A percentile compares a stretch with the other conserved stretches of the same genome.
Conservation (phyloP, 2,329 filamentous ascomycete species). For the Cryphonectria japonica region DNA sequence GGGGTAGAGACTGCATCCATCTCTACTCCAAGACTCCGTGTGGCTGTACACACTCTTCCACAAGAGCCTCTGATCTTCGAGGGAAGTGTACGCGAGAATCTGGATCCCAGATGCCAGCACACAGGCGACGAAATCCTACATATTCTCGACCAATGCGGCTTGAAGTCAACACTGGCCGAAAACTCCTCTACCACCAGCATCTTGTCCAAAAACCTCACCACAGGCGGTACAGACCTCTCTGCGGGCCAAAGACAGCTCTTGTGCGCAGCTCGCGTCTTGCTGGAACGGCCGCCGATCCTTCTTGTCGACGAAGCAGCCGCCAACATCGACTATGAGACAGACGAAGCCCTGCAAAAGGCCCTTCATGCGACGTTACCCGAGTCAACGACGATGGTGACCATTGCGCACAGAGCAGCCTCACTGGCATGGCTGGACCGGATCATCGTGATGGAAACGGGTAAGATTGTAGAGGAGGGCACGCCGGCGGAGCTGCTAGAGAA, state of each 20-base stretch:
- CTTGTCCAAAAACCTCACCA: conserved; percentile 6
- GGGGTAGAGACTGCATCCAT: conserved; percentile 36
- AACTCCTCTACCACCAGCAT: not conserved
- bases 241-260: conserved; percentile 40
- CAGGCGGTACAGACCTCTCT: conserved; percentile 33
- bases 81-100: conserved; percentile 13
- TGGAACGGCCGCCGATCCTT: conserved; percentile 12
- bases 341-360: conserved; percentile 14
- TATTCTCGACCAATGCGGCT: conserved; percentile 8
- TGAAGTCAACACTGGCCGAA: conserved; percentile 9
- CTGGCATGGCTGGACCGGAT: conserved; percentile 15
- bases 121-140: conserved; percentile 10
- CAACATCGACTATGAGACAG: conserved; percentile 21
- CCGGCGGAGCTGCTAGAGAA: conserved; percentile 4
- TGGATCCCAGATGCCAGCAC: conserved; percentile 27
- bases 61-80: conserved; percentile 18
- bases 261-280: conserved; percentile 36
- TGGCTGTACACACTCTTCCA: conserved; percentile 4
- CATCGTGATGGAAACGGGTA: conserved; percentile 14
- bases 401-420: conserved; percentile 19
- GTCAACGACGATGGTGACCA: conserved; percentile 16
- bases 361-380: not conserved
- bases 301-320: conserved; percentile 24
- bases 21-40: not conserved
- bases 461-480: conserved; percentile 15